Percentiles rank a stretch among this genome's conserved stretches.
These are phyloP conservation scores for Erigeron canadensis DNA, from an alignment of 129 eudicot genomes.

Conservation along the genomic window DNA sequence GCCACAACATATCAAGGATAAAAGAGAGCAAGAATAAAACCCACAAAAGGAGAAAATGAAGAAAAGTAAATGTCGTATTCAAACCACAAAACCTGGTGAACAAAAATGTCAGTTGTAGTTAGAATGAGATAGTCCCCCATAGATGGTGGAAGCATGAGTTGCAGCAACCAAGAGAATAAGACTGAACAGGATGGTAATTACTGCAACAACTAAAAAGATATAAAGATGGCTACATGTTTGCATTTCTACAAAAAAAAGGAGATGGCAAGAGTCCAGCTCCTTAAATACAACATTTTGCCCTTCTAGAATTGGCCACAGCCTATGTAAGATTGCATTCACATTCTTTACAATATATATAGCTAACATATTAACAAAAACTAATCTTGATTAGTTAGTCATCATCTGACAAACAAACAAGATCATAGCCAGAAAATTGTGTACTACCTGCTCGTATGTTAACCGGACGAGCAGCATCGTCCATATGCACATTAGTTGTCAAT, in stretches of 20 bases:
- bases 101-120: too few relatives aligned
- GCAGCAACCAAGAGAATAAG: too few relatives aligned
- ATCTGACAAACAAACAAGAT: conserved; percentile 70
- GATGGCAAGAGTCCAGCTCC: conserved; percentile 3
- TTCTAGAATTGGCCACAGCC: background rate
- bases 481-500: conserved; percentile 5
- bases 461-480: conserved; percentile 5
- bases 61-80: too few relatives aligned
- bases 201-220: too few relatives aligned
- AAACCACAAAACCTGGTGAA: too few relatives aligned
- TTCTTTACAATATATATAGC: conserved; percentile 16
- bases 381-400: conserved; percentile 47
- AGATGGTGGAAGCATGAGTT: too few relatives aligned
- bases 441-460: conserved; percentile 21
- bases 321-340: background rate
- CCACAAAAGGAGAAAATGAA: too few relatives aligned
- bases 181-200: too few relatives aligned
- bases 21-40: too few relatives aligned
- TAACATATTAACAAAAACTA: background rate
- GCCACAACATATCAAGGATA: too few relatives aligned
- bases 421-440: conserved; percentile 19
- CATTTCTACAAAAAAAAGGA: conserved; percentile 6
- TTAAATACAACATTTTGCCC: conserved; percentile 18
- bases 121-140: too few relatives aligned
- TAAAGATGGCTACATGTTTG: background rate